phyloP scores from a whole-genome alignment of 2,329 filamentous ascomycete species.

The Calonectria hongkongensis region DNA sequence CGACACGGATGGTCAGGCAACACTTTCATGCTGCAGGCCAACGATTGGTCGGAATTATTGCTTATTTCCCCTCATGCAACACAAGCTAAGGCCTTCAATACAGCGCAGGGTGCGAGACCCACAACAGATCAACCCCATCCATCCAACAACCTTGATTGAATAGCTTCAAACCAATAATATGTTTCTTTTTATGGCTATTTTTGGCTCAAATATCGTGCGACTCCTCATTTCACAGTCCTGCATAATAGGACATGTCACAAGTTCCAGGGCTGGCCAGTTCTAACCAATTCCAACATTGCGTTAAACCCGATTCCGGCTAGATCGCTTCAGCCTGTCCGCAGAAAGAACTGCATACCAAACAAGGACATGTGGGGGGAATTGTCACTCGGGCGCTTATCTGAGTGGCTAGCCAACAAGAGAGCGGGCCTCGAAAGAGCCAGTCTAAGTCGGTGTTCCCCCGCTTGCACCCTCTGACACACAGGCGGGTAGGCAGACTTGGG shows the following conservation, averaged over 20 bases:
- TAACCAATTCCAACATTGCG: slow-evolving; percentile 1
- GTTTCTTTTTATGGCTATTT: slow-evolving; percentile 6
- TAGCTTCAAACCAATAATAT: neutral
- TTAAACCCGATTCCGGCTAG: slow-evolving; percentile 1
- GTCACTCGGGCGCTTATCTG: neutral
- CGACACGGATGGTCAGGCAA: neutral
- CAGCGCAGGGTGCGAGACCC: neutral
- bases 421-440: no score
- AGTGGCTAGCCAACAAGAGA: slow-evolving; percentile 4
- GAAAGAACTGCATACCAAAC: neutral
- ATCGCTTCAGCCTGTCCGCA: neutral
- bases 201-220: neutral
- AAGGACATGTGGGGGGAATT: slow-evolving; percentile 8
- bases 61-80: neutral
- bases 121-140: neutral
- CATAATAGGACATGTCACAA: slow-evolving; percentile 12
- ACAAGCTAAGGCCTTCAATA: neutral
- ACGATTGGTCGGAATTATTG: neutral
- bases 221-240: neutral
- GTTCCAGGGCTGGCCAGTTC: neutral
- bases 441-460: neutral
- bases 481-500: slow-evolving; percentile 17
- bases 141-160: neutral
- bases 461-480: neutral
- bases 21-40: neutral